These are phyloP conservation scores for Sarocladium strictum DNA, from an alignment of 2,329 filamentous ascomycete species.

Conservation along the genomic window DNA sequence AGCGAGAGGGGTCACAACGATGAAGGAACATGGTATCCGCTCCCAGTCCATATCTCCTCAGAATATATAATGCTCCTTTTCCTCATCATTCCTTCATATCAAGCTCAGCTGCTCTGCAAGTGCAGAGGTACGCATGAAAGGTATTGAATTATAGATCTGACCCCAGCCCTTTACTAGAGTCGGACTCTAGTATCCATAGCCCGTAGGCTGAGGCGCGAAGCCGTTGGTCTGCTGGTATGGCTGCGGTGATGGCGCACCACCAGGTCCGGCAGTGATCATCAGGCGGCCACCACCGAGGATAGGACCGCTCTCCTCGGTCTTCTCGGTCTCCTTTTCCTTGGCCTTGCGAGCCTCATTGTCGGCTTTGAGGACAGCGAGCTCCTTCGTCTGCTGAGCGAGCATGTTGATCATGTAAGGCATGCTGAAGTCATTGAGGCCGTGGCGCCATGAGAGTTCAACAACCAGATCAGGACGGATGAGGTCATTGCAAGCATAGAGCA, in stretches of 20 bases:
- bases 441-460: conserved; percentile 94
- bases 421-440: conserved; percentile 90
- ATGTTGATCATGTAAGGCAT: conserved; percentile 99
- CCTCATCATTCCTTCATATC: not conserved
- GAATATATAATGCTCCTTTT: not conserved
- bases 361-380: conserved; percentile 78
- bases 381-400: conserved; percentile 81
- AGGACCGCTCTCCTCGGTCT: conserved; percentile 87
- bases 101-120: not conserved
- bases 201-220: conserved; percentile 82
- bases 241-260: conserved; percentile 49
- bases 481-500: conserved; percentile 98
- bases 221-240: conserved; percentile 77
- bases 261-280: conserved; percentile 91
- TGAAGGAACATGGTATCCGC: not conserved
- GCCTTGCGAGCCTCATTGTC: conserved; percentile 94
- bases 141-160: not conserved
- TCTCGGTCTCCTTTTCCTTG: conserved; percentile 65
- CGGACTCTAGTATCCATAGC: conserved; percentile 55
- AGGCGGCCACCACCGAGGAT: conserved; percentile 84
- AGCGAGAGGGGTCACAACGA: not conserved
- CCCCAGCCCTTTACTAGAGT: not conserved
- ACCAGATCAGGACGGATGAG: conserved; percentile 89
- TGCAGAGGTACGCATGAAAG: not conserved
- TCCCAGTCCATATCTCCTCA: not conserved